A percentile compares a stretch with the other conserved stretches of the same genome.
phyloP scores from a whole-genome alignment of 768 basidiomycete species.

The Suillus clintonianus region DNA sequence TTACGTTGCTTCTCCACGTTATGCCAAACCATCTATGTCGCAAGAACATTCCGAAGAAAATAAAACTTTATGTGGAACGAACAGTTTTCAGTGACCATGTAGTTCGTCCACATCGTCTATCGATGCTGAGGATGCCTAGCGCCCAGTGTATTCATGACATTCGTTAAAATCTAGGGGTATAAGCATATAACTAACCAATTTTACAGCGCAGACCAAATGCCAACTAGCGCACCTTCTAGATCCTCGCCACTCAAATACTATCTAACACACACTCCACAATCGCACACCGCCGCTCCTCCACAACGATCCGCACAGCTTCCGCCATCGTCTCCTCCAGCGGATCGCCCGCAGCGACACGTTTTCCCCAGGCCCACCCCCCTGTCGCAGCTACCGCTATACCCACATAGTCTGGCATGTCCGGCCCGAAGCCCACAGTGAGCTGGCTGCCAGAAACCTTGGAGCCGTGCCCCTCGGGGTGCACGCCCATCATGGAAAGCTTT shows the following conservation, averaged over 20 bases:
- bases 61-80: too few relatives aligned
- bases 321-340: slow-evolving; percentile 35
- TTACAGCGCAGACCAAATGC: neutral
- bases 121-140: neutral
- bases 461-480: slow-evolving; percentile 62
- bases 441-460: slow-evolving; percentile 43
- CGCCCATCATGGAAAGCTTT: slow-evolving; percentile 61
- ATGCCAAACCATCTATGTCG: too few relatives aligned
- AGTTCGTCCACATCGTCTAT: neutral
- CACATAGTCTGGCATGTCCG: slow-evolving; percentile 58
- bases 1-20: too few relatives aligned
- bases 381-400: slow-evolving; percentile 69
- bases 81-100: neutral
- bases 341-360: slow-evolving; percentile 30
- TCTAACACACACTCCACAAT: slow-evolving; percentile 64
- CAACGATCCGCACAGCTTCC: slow-evolving; percentile 58
- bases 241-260: slow-evolving; percentile 29
- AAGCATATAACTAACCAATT: neutral
- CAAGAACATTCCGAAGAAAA: too few relatives aligned
- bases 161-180: neutral
- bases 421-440: slow-evolving; percentile 67
- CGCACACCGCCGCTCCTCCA: slow-evolving; percentile 61
- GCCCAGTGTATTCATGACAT: neutral
- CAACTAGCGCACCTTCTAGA: too few relatives aligned
- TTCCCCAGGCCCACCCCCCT: slow-evolving; percentile 65